Base-by-base conservation (phyloP, 805 yeast genomes). In the Nakazawaea ishiwadae region DNA sequence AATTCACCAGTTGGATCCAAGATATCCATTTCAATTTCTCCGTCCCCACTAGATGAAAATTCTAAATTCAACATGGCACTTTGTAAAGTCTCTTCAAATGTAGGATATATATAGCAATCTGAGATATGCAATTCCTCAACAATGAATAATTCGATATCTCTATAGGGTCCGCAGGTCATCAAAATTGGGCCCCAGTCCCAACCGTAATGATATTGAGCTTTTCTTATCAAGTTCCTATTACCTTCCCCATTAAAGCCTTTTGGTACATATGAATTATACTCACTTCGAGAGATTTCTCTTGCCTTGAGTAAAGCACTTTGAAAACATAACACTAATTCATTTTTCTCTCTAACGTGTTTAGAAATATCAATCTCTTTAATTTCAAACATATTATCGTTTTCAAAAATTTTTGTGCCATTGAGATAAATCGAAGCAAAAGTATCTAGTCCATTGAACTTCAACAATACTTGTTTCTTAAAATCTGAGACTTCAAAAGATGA, bases 101-200 rank as follows among this genome's bases (percentile, higher is more conserved):
- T 26, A 4, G 42, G 38, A 33, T 37, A 29, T 18, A 33, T 17
- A 37, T 32, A 29, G 19, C n/a, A 16, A 12, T 31, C 32, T 18
- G 39, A 33, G 18, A 40, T 24, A 27, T 59, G 46, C 4, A 46
- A 27, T 4, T 48, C 47, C 4, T 42, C 40, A 40, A 48, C 58
- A 8, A 48, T 43, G 19, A 57, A 51, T 29, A 69, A 47, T 18
- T 44, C 47, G 5, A 71, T 58, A 0, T 69, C 71, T 35, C 57
- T 54, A 42, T 60, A 69, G 2, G 71, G 71, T 9, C 77, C 77
- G 51, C 73, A 66, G 3, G 71, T 61, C 52, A 70, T 54, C 37
- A 68, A 51, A 3, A 58, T 42, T 5, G 74, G 74, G 15, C 78
- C 79, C 80, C 79, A 74, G 51, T 74, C 80, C 80, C 79, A 74